A percentile compares a stretch with the other conserved stretches of the same genome.
These are phyloP conservation scores for Ophiocordyceps camponoti-leonardi DNA, from an alignment of 2,329 filamentous ascomycete genomes.

Conservation along the genomic window DNA sequence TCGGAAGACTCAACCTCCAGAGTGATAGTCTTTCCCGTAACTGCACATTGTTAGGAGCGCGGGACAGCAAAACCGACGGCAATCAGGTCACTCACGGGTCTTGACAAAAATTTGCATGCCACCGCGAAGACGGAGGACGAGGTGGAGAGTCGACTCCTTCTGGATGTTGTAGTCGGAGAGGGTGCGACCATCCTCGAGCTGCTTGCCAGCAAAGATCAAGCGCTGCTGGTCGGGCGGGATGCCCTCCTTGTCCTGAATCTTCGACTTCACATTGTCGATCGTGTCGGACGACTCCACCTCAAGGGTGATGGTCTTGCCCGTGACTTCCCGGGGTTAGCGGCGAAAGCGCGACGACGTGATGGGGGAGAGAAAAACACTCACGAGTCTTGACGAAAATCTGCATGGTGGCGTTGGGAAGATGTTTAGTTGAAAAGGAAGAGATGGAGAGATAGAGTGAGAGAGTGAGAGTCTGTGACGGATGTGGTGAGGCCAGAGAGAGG, in stretches of 20 bases:
- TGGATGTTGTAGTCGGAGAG: slow-evolving; percentile 99
- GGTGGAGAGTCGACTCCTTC: slow-evolving; percentile 50
- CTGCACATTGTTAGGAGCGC: too few species aligned
- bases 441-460: too few species aligned
- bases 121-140: background rate
- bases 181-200: slow-evolving; percentile 98
- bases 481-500: background rate
- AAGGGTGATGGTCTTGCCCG: slow-evolving; percentile 13
- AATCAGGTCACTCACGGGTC: slow-evolving; percentile 1
- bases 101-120: slow-evolving; percentile 18
- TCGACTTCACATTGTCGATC: slow-evolving; percentile 42
- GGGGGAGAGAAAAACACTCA: slow-evolving; percentile 25
- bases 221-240: slow-evolving; percentile 99
- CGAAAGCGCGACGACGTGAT: background rate
- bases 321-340: background rate
- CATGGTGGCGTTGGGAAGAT: slow-evolving; percentile 37
- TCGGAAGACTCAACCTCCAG: slow-evolving; percentile 72
- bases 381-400: slow-evolving; percentile 98
- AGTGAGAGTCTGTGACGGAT: background rate
- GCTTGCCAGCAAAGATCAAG: slow-evolving; percentile 99
- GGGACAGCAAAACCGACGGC: background rate
- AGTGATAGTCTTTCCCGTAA: slow-evolving; percentile 13
- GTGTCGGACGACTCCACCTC: background rate
- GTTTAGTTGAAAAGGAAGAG: background rate
- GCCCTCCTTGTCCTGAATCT: slow-evolving; percentile 97